Percentiles rank a stretch among this genome's conserved stretches.
Conservation (phyloP, 352 stramenopile species). For the Phytophthora kernoviae region DNA sequence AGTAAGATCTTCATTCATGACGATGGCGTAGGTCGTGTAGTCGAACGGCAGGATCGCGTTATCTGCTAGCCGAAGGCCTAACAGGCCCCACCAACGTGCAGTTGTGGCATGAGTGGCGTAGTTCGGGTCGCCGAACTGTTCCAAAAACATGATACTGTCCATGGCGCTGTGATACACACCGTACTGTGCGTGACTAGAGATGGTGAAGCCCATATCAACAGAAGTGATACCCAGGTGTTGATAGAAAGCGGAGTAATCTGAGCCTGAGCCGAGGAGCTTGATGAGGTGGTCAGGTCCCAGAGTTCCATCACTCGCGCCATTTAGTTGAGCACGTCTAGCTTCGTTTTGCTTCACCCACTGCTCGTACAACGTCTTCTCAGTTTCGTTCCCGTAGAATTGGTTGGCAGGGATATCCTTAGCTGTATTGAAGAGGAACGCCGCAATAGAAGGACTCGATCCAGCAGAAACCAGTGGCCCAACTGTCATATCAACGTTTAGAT, state of each 20-base stretch:
- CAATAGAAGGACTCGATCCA: constrained; percentile 64
- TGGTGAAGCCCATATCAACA: constrained; percentile 26
- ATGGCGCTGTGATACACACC: constrained; percentile 84
- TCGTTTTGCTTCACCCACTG: constrained; percentile 26
- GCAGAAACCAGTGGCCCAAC: constrained; percentile 60
- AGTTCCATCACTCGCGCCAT: constrained; percentile 15
- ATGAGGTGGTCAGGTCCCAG: constrained; percentile 44
- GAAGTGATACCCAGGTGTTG: constrained; percentile 83
- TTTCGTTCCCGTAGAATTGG: constrained; percentile 43
- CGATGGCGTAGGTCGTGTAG: constrained; percentile 52
- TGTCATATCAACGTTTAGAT: constrained; percentile 88
- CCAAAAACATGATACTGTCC: constrained; percentile 74
- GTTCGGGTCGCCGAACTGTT: constrained; percentile 51
- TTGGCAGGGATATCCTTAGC: constrained; percentile 61
- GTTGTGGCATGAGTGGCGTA: constrained; percentile 54
- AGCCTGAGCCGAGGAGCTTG: constrained; percentile 55
- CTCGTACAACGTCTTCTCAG: constrained; percentile 32
- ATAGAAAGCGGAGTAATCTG: constrained; percentile 80
- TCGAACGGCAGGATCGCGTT: constrained; percentile 59
- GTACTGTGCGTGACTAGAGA: constrained; percentile 32
- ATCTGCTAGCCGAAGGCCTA: constrained; percentile 54
- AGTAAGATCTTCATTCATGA: constrained; percentile 52
- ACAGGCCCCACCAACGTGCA: constrained; percentile 55
- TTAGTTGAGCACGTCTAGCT: constrained; percentile 5
- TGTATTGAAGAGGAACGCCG: constrained; percentile 56